Evolutionary conservation across 2,329 filamentous ascomycete genomes (phyloP), one percentile per base, ranked within the genome.

Genomic region (Amauroascus niger): DNA sequence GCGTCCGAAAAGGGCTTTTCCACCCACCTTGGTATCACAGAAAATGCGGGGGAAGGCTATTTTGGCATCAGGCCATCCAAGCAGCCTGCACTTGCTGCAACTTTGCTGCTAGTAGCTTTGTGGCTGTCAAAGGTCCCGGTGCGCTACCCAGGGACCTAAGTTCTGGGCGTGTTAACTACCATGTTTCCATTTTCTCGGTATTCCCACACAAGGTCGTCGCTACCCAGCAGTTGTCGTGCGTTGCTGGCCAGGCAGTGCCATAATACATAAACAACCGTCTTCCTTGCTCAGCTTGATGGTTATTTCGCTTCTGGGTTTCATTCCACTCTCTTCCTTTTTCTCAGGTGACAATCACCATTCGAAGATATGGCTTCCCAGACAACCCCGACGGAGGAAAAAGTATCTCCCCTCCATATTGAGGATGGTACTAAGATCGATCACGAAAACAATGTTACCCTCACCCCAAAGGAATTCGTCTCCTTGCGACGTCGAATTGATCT

Each of bases 401-500:
- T n/a, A 6, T 45, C 41, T 2, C 41, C 41, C 2, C 22, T 45
- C 9, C 52, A 57, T 37, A 6, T 54, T 26, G 52, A 54, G 11
- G 51, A 57, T 52, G 41, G 26, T 5, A 22, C 46, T 6, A 51
- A 48, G 16, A 8, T 24, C 13, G 52, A 50, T 13, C 2, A 35
- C 16, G 56, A 56, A 20, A 47, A 18, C 3, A 52, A 50, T 6
- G 44, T 47, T 11, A 43, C 32, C 18, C 81, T 83, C 67, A 76
- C 79, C 0, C 74, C 74, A 0, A 67, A 73, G 16, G 81, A 90
- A 69, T 78, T 84, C 68, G 78, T 72, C 64, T 75, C 70, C 35
- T 86, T 90, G 63, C 80, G 87, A 35, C 75, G 76, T 56, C 79
- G 79, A 16, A 74, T 90, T 60, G 87, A 91, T 65, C 71, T 74